Percentiles rank a stretch among this genome's conserved stretches.
Conservation (phyloP, 768 basidiomycete species). For the Austroboletus eburneus region DNA sequence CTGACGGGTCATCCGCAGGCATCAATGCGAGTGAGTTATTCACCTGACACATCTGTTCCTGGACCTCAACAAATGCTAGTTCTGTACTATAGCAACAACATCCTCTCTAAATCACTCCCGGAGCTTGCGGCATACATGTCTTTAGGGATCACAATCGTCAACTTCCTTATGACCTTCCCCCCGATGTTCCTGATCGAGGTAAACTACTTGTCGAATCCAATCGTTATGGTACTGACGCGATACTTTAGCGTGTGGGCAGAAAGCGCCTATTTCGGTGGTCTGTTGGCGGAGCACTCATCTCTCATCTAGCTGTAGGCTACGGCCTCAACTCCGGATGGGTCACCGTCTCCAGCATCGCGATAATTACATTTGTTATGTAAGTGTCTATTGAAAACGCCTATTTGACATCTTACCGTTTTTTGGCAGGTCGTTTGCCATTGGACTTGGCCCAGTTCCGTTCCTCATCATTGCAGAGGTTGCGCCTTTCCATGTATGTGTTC, state of each 20-base stretch:
- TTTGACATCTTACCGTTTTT: slow-evolving; percentile 2
- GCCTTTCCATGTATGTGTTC: slow-evolving; percentile 60
- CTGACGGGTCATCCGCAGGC: slow-evolving; percentile 37
- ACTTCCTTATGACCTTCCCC: slow-evolving; percentile 71
- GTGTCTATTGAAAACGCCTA: slow-evolving; percentile 21
- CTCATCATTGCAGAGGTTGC: slow-evolving; percentile 90
- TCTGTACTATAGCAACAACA: slow-evolving; percentile 88
- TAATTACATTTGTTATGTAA: slow-evolving; percentile 78
- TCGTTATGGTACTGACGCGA: slow-evolving; percentile 1
- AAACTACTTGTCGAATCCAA: slow-evolving; percentile 5
- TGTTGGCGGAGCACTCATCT: slow-evolving; percentile 58
- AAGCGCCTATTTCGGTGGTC: slow-evolving; percentile 66
- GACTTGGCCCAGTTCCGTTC: slow-evolving; percentile 90
- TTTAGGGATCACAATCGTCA: slow-evolving; percentile 78
- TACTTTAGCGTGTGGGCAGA: slow-evolving; percentile 63
- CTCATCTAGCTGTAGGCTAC: slow-evolving; percentile 63
- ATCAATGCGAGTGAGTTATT: slow-evolving; percentile 63
- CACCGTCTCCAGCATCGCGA: slow-evolving; percentile 64
- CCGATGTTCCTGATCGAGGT: slow-evolving; percentile 87
- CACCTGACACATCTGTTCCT: background rate
- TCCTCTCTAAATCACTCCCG: slow-evolving; percentile 76
- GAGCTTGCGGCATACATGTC: slow-evolving; percentile 79
- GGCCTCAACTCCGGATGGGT: slow-evolving; percentile 62
- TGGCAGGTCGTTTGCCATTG: slow-evolving; percentile 77
- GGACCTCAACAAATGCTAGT: slow-evolving; percentile 40